Conservation (phyloP, 2,329 filamentous ascomycete genomes). For the Aspergillus luchuensis region DNA sequence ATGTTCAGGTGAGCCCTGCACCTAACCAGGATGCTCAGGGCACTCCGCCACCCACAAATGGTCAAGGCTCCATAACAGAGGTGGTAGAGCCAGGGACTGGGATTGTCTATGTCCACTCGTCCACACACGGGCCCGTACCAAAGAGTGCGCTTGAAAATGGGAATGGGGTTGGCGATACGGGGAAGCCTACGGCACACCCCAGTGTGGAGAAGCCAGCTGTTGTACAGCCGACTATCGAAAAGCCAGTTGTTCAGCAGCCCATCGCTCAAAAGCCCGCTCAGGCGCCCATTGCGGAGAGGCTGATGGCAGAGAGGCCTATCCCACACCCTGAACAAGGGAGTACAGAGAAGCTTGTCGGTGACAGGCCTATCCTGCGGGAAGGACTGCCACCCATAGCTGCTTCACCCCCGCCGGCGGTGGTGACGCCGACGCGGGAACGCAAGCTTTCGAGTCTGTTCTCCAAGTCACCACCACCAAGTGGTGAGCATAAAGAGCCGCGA, state of each 20-base stretch:
- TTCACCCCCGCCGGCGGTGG: conserved; percentile 41
- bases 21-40: background rate
- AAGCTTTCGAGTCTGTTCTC: conserved; percentile 69
- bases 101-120: conserved; percentile 32
- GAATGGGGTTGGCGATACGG: conserved; percentile 1
- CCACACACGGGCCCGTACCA: conserved; percentile 37
- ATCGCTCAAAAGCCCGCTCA: conserved; percentile 1
- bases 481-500: conserved; percentile 61
- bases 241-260: background rate
- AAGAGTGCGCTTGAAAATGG: conserved; percentile 22
- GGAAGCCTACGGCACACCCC: background rate
- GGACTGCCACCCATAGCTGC: conserved; percentile 50
- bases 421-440: conserved; percentile 66
- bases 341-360: background rate
- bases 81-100: conserved; percentile 22
- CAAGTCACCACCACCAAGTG: conserved; percentile 64
- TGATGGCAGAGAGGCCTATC: background rate
- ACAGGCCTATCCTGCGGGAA: conserved; percentile 33
- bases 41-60: background rate
- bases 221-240: background rate
- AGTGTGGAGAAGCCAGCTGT: background rate
- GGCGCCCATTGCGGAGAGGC: background rate
- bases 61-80: conserved; percentile 1
- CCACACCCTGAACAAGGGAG: background rate
- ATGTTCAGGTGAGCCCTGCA: background rate